Base-by-base conservation (phyloP, 2,329 filamentous ascomycete species). In the Fonsecaea pugnacius region DNA sequence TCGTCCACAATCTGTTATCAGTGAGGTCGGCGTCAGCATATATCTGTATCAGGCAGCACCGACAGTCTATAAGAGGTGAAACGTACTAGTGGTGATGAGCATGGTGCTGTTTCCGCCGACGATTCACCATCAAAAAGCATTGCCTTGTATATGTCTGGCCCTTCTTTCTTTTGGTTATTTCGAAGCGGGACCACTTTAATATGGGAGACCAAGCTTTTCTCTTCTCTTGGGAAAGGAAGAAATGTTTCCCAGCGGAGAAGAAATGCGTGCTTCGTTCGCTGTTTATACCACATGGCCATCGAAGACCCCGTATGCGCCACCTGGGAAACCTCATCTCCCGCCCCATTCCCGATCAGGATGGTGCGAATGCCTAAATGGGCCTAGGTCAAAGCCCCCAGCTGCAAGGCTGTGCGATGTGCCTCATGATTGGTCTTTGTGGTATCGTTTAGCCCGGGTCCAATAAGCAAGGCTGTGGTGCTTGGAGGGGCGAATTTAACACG, bases 341-440 rank as follows among this genome's bases (percentile, higher is more conserved):
- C 18, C 43, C 43, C 24, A 24, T 14, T 58, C 55, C 38, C 24
- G 4, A 43, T 48, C 3, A 24, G 35, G 40, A 50, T 58, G 55
- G 55, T 58, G 55, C 55, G 43, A 43, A 24, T 58, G n/a, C 55
- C 55, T 18, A 58, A 33, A 18, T 32, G 55, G 18, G 55, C 6
- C 36, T 58, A 43, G 40, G 18, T 10, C 24, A 3, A 21, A 48
- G 27, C 27, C 38, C n/a, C 55, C 1, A 4, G 16, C 38, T 58
- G 55, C 55, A 58, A 33, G 55, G 55, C 55, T 43, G 18, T 5
- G 9, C 2, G 1, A 4, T 8, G 4, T 4, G 21, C 21, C 2
- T 4, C 1, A 18, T 12, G 18, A 48, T 24, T 48, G 21, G 43
- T 14, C 3, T 8, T 10, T 12, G 8, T 27, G 43, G 21, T 27